phyloP scores from a whole-genome alignment of 2,329 filamentous ascomycete genomes.

The Cytospora piceicola region DNA sequence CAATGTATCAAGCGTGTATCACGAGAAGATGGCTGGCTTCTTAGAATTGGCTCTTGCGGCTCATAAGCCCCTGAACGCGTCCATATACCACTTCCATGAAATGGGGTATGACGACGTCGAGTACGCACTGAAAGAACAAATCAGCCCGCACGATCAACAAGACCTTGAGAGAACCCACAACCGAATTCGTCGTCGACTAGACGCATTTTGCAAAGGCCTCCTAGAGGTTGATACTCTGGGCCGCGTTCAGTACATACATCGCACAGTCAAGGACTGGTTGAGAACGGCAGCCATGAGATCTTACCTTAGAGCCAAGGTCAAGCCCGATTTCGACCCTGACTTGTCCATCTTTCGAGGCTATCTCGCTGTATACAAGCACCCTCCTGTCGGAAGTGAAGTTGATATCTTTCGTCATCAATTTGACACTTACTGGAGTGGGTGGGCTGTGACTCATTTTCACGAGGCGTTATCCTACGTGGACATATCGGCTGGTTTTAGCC shows the following conservation, averaged over 20 bases:
- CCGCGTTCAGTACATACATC: background rate
- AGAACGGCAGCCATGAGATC: background rate
- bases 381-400: background rate
- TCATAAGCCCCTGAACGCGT: background rate
- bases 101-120: slow-evolving; percentile 8
- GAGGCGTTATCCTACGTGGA: background rate
- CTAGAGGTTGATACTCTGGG: background rate
- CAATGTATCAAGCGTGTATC: background rate
- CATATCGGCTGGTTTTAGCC: background rate
- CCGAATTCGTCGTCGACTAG: background rate
- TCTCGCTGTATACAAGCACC: background rate
- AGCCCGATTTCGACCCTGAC: background rate
- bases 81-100: slow-evolving; percentile 1
- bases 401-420: background rate
- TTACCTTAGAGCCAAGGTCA: background rate
- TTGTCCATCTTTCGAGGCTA: background rate
- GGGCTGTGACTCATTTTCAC: background rate
- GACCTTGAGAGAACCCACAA: background rate
- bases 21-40: background rate
- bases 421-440: background rate
- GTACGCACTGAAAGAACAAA: background rate
- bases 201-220: background rate
- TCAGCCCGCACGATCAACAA: background rate
- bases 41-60: background rate
- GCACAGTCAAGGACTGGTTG: background rate